Conservation (phyloP, 2,329 filamentous ascomycete species). For the Diplodia mutila region DNA sequence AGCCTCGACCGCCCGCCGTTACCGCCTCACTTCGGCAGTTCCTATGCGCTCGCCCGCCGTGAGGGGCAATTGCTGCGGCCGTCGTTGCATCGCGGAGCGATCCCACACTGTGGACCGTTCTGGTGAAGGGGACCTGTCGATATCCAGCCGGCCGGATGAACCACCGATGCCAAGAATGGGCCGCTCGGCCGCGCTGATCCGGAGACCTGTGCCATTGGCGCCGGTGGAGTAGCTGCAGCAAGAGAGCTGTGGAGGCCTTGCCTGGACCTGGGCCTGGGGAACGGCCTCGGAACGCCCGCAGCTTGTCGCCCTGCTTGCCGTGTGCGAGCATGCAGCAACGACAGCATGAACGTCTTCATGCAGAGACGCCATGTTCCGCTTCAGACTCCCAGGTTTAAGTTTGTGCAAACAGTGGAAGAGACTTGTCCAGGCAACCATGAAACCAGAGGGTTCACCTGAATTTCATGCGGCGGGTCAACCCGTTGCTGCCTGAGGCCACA, state of each 20-base stretch:
- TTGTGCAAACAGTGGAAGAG: not conserved
- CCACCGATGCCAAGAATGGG: slow-evolving; percentile 10
- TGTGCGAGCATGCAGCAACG: slow-evolving; percentile 5
- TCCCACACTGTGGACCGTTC: not conserved
- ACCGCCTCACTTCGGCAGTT: slow-evolving; percentile 20
- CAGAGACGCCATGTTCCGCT: not conserved
- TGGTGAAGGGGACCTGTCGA: not conserved
- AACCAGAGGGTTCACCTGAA: not conserved
- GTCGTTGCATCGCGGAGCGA: not conserved
- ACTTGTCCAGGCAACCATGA: not conserved
- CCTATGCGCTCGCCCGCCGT: not conserved
- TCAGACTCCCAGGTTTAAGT: not conserved
- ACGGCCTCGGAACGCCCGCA: not conserved
- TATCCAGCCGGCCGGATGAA: slow-evolving; percentile 11
- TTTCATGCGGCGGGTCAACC: slow-evolving; percentile 14
- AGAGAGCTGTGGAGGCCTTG: slow-evolving; percentile 12
- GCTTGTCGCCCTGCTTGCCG: not conserved
- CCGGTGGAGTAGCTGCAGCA: slow-evolving; percentile 13
- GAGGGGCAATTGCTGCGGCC: not conserved
- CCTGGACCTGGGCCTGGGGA: not conserved
- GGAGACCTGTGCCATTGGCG: slow-evolving; percentile 17
- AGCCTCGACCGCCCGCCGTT: slow-evolving; percentile 5
- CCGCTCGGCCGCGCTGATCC: slow-evolving; percentile 20
- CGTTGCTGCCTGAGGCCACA: not conserved
- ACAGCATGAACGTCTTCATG: not conserved